Base-by-base conservation (phyloP, 208 protist genomes). In the Trypanosoma melophagium region DNA sequence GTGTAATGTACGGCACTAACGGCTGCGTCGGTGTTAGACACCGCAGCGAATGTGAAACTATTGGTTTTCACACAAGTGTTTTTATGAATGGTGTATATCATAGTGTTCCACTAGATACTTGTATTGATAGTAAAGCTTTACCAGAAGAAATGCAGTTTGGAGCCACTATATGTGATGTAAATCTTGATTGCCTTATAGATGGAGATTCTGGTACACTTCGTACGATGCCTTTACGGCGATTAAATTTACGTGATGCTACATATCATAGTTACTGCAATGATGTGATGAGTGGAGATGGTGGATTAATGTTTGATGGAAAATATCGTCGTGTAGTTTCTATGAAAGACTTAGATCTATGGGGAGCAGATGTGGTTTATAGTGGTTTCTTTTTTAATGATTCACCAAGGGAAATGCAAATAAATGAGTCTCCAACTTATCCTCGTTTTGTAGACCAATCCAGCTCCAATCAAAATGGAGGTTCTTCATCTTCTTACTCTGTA, bases 1-100 rank as follows among this genome's bases (percentile, higher is more conserved):
- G 78, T 40, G 74, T 96, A 59, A 90, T 96, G 83, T 94, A 89
- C 77, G 83, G 84, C 71, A 92, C 88, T 0, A 96, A 96, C 69
- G 91, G 91, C 21, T 81, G 81, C 71, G 47, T 96, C 17, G 91
- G 88, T 22, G 76, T 94, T 52, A 84, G 86, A 0, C 88, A 94
- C 61, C 76, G 78, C 21, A 88, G 81, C 60, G 85, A 96, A 66
- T 65, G 77, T 16, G 88, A 96, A 59, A 90, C 84, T n/a, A 76
- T 87, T 19, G 72, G 76, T 22, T 86, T 89, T 69, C 57, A 80
- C 60, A 93, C 83, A 41, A 77, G 76, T 63, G 85, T 93, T 50
- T 79, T 92, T 24, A 59, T 94, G 73, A 93, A 92, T 60, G 86
- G 87, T 2, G 79, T 92, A 4, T 90, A 96, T 66, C 90, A 96